Base-by-base conservation (phyloP, 2,329 filamentous ascomycete species). In the Trichophyton simii region DNA sequence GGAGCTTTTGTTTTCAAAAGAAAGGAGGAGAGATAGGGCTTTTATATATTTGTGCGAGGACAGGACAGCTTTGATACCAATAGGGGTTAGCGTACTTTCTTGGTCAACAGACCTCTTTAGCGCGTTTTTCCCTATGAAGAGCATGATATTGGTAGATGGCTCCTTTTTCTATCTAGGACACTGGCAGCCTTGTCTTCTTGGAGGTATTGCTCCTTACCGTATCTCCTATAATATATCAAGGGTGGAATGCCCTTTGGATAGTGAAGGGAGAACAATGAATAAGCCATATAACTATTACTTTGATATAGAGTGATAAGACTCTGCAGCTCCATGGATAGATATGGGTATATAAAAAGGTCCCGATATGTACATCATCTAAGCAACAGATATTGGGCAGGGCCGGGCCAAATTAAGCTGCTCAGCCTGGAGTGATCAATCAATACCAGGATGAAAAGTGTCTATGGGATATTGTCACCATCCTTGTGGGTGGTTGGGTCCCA, bases 401-500 rank as follows among this genome's bases (percentile, higher is more conserved):
- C 3, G 15, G n/a, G 1, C 15, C 28, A 5, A 5, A 36, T 13
- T 6, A 54, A 15, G 13, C 13, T 15, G 7, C 8, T 55, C 25
- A 28, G 8, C 28, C 52, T 18, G 6, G 6, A 25, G n/a, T 28
- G 18, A 36, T 31, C 28, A 31, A 15, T 28, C n/a, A 18, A 18
- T 18, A 18, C 13, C 28, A 6, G 1, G 6, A 4, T 34, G 34
- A n/a, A 13, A 13, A 13, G 28, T 20, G 3, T 31, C 3, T 25
- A 22, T 20, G 61, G 57, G 36, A 60, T 58, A 5, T 61, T 55
- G 4, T 61, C 63, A 7, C n/a, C 52, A 54, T 66, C 65, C 11
- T 59, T 65, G 31, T 61, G 55, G 22, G 59, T 62, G 48, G 66
- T 67, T 3, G 65, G 83, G 70, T 85, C 82, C 83, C 82, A 85